These are phyloP conservation scores for Backusella macrospora DNA, from an alignment of 192 early-diverging fungal genomes.

Conservation along the genomic window DNA sequence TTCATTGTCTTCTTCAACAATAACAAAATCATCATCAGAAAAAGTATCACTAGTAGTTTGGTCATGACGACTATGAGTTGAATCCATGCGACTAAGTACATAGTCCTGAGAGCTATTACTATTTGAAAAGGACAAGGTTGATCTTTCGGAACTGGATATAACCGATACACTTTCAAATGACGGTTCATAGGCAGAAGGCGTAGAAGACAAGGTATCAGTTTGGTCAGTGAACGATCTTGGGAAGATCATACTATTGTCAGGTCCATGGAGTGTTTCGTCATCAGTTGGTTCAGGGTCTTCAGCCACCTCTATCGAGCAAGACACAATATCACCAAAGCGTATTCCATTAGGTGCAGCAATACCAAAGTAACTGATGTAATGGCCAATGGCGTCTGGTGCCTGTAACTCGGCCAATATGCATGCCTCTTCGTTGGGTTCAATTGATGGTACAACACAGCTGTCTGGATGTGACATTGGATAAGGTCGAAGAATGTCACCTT, in stretches of 20 bases:
- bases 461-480: constrained; percentile 49
- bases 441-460: constrained; percentile 46
- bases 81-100: neutral
- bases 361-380: constrained; percentile 65
- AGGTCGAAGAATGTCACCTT: constrained; percentile 46
- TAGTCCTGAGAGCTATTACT: neutral
- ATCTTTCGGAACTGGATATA: neutral
- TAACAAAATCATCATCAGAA: constrained; percentile 9
- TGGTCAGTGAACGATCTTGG: neutral
- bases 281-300: neutral
- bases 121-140: neutral
- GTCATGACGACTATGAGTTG: neutral
- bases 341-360: constrained; percentile 59
- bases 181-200: neutral
- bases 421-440: constrained; percentile 53
- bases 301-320: constrained; percentile 65
- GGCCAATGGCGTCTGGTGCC: constrained; percentile 61
- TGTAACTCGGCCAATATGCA: constrained; percentile 66
- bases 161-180: neutral
- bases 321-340: constrained; percentile 67
- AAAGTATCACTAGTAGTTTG: neutral
- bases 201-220: neutral
- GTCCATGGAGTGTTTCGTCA: neutral
- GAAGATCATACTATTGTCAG: constrained; percentile 13
- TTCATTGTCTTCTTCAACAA: constrained; percentile 5